Conservation (phyloP, 176 grass and related monocot genomes). For the Oryza meridionalis region DNA sequence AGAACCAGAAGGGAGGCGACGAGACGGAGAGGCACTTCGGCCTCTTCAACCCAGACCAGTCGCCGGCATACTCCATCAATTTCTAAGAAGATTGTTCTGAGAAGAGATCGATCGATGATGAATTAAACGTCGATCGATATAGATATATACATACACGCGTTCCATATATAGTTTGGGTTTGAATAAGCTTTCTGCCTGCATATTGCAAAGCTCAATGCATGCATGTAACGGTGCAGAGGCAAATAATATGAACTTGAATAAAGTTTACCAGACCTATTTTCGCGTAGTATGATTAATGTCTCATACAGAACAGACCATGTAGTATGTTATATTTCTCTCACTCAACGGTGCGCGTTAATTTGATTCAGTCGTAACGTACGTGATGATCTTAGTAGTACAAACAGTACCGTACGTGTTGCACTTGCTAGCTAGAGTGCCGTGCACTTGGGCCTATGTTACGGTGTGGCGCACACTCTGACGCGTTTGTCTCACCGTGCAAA, state of each 20-base stretch:
- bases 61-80: constrained; percentile 58
- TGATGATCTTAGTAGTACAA: too few species aligned
- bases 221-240: neutral
- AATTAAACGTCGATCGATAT: too few species aligned
- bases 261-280: too few species aligned
- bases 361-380: too few species aligned
- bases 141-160: too few species aligned
- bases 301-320: too few species aligned
- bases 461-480: neutral
- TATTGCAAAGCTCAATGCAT: neutral
- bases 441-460: neutral
- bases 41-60: constrained; percentile 56
- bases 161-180: neutral
- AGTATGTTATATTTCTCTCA: too few species aligned
- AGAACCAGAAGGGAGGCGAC: constrained; percentile 45
- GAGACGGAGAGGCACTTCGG: constrained; percentile 57
- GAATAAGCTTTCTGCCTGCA: neutral
- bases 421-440: neutral
- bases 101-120: too few species aligned
- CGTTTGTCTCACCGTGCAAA: too few species aligned
- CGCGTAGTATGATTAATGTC: too few species aligned
- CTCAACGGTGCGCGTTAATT: too few species aligned
- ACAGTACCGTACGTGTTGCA: neutral
- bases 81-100: constrained; percentile 3
- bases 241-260: neutral